Evolutionary conservation across 2,329 filamentous ascomycete genomes (phyloP), one percentile per base, ranked within the genome.

Genomic region (Aspergillus quadricinctus): DNA sequence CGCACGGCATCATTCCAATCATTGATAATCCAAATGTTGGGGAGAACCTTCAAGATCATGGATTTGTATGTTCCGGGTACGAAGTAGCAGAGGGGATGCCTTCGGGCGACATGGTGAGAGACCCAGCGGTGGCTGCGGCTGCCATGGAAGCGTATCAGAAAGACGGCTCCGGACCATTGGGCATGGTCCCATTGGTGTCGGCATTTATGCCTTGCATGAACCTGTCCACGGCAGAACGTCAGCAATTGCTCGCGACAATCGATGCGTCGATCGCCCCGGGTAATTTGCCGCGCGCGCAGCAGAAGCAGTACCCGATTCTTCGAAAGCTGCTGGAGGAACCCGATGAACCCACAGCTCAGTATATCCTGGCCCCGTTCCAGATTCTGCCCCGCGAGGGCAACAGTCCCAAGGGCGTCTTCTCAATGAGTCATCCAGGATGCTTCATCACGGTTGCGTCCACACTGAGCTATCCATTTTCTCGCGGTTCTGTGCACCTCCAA

Each of bases 31-130:
- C 75, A 0, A 72, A 72, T 11, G 77, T 82, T 4, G 81, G 81
- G 14, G 76, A 77, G 48, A 81, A 81, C 57, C 71, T 81, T 49
- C 80, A 82, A 60, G 79, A 82, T 46, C 79, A 80, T 62, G 66
- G 54, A 6, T 45, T 62, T n/a, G 54, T 64, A 9, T 52, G 57
- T 4, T 60, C 61, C n/a, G 55, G 53, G 19, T 65, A 60, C 41
- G 61, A 67, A 35, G 61, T 63, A 3, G 64, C 61, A n/a, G 61
- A 69, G 3, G 65, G 63, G 4, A 61, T 64, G 37, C 50, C 62
- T 2, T 67, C 66, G 0, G 65, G 55, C 9, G 66, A 70, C 27
- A 57, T 63, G 48, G 52, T 64, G 21, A 59, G 63, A 1, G 59
- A 68, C 43, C 62, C 61, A 0, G 61, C 57, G 1, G 48, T 64